phyloP scores from a whole-genome alignment of 2,329 filamentous ascomycete genomes.

The Scedosporium apiospermum region DNA sequence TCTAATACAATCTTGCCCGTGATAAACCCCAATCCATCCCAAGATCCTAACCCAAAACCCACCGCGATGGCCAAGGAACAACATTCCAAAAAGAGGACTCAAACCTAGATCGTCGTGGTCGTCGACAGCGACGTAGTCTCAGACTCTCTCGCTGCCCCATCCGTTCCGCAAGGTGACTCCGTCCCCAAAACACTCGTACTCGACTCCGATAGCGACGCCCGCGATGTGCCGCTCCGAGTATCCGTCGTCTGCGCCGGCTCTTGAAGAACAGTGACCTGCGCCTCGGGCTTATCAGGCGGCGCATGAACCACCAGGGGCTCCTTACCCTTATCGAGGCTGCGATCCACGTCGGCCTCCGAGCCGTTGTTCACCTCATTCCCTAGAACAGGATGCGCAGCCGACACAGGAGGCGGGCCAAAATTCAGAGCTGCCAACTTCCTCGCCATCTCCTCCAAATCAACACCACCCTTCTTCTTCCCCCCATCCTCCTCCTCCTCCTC shows the following conservation, averaged over 20 bases:
- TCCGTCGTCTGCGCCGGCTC: background rate
- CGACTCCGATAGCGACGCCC: slow-evolving; percentile 24
- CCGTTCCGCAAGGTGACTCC: slow-evolving; percentile 24
- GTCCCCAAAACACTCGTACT: slow-evolving; percentile 27
- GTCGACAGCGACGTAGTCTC: slow-evolving; percentile 28
- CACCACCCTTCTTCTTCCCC: slow-evolving; percentile 3
- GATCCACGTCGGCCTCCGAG: background rate
- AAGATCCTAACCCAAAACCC: background rate
- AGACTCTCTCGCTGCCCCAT: slow-evolving; percentile 21
- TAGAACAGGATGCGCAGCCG: background rate
- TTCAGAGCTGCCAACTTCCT: slow-evolving; percentile 8
- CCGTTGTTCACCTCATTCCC: background rate
- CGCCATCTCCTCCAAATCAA: slow-evolving; percentile 10
- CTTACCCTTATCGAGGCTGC: background rate
- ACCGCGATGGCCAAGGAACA: background rate
- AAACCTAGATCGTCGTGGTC: slow-evolving; percentile 11
- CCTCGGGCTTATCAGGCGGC: background rate
- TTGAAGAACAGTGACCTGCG: background rate
- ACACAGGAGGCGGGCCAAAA: background rate
- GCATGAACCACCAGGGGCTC: background rate
- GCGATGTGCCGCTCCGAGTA: background rate
- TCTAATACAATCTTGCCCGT: too few species aligned
- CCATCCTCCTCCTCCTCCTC: slow-evolving; percentile 11
- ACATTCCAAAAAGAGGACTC: background rate
- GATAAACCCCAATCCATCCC: too few species aligned